A percentile compares a stretch with the other conserved stretches of the same genome.
Conservation (phyloP, 257 asterid genomes). For the Solanum sejunctum region DNA sequence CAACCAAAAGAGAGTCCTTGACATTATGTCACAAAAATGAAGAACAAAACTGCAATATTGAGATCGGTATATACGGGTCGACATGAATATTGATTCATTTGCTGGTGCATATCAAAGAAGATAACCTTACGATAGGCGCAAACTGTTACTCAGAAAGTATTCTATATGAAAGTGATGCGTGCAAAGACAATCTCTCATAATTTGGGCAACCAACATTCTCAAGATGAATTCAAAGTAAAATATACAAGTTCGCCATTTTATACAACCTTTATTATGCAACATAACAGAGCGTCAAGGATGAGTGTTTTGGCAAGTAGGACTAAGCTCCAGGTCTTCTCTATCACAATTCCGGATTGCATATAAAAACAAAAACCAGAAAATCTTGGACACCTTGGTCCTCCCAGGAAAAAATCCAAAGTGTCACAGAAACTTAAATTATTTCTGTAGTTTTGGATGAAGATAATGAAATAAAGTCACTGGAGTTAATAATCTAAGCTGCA, state of each 20-base stretch:
- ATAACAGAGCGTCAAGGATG: slow-evolving; percentile 19
- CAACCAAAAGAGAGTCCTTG: background rate
- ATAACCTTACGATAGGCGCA: background rate
- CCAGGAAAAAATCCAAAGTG: slow-evolving; percentile 10
- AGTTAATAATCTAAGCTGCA: slow-evolving; percentile 34
- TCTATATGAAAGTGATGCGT: background rate
- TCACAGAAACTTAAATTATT: slow-evolving; percentile 49
- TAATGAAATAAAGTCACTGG: background rate
- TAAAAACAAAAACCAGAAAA: slow-evolving; percentile 12
- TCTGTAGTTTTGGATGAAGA: slow-evolving; percentile 11
- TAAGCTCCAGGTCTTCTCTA: slow-evolving; percentile 21
- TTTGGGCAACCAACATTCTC: slow-evolving; percentile 8
- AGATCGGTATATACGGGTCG: background rate
- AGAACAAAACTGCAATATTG: background rate
- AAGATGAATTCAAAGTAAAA: slow-evolving; percentile 24
- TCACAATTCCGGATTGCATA: slow-evolving; percentile 20
- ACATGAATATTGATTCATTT: background rate
- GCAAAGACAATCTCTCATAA: background rate
- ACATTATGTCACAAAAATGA: background rate
- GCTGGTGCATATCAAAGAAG: background rate
- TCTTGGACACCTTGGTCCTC: slow-evolving; percentile 19
- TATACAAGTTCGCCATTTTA: slow-evolving; percentile 35
- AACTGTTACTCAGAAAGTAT: background rate
- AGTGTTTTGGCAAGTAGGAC: slow-evolving; percentile 23
- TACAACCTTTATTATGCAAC: slow-evolving; percentile 36